Evolutionary conservation across 1,139 yeast genomes (phyloP).

Genomic region (Yamadazyma pseudoaaseri): DNA sequence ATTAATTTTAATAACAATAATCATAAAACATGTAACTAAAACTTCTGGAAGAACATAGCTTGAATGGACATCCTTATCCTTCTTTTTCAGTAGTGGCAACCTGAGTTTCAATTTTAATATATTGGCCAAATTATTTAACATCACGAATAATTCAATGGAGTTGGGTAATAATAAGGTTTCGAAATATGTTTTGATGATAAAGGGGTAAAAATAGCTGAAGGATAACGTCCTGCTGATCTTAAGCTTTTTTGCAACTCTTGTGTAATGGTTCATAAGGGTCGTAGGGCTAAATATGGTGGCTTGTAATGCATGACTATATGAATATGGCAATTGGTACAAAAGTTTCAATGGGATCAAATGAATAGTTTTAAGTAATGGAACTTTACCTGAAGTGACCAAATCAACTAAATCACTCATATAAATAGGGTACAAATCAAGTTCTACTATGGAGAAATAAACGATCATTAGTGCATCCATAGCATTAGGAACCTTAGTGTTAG

Average conservation of each 20-base stretch:
- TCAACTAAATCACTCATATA: conserved; percentile 34
- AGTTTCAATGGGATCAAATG: conserved; percentile 7
- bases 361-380: conserved; percentile 37
- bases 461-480: conserved; percentile 32
- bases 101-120: conserved; percentile 2
- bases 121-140: conserved; percentile 15
- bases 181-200: conserved; percentile 26
- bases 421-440: conserved; percentile 34
- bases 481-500: conserved; percentile 18
- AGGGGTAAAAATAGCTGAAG: conserved; percentile 32
- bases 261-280: conserved; percentile 4
- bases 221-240: conserved; percentile 6
- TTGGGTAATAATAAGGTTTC: conserved; percentile 31
- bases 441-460: conserved; percentile 37
- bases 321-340: conserved; percentile 3
- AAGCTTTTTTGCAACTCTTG: conserved; percentile 18
- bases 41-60: conserved; percentile 28
- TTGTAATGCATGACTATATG: conserved; percentile 5
- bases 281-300: conserved; percentile 10
- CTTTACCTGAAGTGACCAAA: conserved; percentile 27
- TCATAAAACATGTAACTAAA: conserved; percentile 21
- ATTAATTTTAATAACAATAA: conserved; percentile 27
- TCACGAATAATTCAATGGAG: conserved; percentile 27
- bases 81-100: not conserved
- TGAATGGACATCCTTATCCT: not conserved